phyloP scores from a whole-genome alignment of 768 basidiomycete genomes.

The Termitomyces sp. region DNA sequence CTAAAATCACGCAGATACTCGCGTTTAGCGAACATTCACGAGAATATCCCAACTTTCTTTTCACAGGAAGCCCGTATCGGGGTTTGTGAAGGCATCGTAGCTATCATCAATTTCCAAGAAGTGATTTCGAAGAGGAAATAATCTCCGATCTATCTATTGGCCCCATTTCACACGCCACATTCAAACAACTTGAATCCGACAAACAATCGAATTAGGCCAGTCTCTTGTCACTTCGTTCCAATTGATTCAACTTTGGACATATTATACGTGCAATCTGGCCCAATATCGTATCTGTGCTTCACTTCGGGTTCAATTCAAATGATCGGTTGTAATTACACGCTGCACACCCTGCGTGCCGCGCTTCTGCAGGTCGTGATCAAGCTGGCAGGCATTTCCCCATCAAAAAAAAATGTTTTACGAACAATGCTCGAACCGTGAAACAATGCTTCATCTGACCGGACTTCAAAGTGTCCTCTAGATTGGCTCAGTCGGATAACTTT shows the following conservation, averaged over 20 bases:
- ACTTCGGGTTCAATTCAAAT: background rate
- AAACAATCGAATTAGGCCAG: background rate
- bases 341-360: background rate
- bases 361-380: constrained; percentile 1
- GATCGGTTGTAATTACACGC: constrained; percentile 1
- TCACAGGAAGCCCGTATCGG: constrained; percentile 8
- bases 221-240: background rate
- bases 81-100: background rate
- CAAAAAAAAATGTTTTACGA: constrained; percentile 5
- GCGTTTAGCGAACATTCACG: constrained; percentile 2
- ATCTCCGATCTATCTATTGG: background rate
- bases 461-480: constrained; percentile 34
- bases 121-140: background rate
- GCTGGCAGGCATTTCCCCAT: constrained; percentile 1
- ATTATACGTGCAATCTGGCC: background rate
- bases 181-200: background rate
- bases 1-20: background rate
- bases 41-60: background rate
- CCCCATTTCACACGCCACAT: constrained; percentile 7
- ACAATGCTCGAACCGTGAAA: constrained; percentile 4
- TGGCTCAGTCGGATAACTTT: constrained; percentile 22
- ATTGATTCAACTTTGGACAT: background rate
- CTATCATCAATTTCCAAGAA: background rate
- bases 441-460: constrained; percentile 3
- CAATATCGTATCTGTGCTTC: background rate